Base-by-base conservation (phyloP, 2,329 filamentous ascomycete species). In the Cladosporium sp. region DNA sequence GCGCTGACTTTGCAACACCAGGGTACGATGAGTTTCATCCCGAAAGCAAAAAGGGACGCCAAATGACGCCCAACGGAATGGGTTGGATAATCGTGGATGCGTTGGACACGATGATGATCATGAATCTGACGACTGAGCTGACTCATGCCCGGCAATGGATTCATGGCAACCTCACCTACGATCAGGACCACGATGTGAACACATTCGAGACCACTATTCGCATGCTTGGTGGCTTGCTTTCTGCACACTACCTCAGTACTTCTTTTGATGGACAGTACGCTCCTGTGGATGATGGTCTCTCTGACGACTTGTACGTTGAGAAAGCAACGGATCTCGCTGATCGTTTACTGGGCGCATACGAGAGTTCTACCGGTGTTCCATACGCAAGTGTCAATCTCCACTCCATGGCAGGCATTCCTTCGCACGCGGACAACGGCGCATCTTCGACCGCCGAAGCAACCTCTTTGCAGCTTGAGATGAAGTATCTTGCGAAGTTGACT, bases 81-180 rank as follows among this genome's bases (percentile, higher is more conserved):
- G 93, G 93, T 24, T 99, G 95, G 93, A 97, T 97, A 63, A 96
- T 99, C 55, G 86, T 99, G 51, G 93, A 99, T 72, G 84, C 92
- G 11, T 75, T 99, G 56, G 93, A 99, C 69, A 99, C 93, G 1
- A 81, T 97, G 78, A 99, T 99, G 74, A 77, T 99, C 54, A 99
- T 99, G 93, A 97, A 97, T 68, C 77, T 96, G 57, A 97, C 92
- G 12, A 86, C 83, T 27, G 84, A 91, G 55, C 79, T 99, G 34
- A 79, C 84, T 32, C 84, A 95, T 63, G 92, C 93, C 22, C 80
- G 92, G 50, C 82, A 95, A 64, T 99, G 93, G 93, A 83, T 99
- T 42, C 79, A 88, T 1, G 85, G 83, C 4, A 84, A 84, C 7
- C 71, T 97, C 56, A 85, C 84, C 9, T 97, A 95, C 72, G 85